A percentile compares a stretch with the other conserved stretches of the same genome.
phyloP scores from a whole-genome alignment of 306 rosid genomes.

The Carpinus fangiana region DNA sequence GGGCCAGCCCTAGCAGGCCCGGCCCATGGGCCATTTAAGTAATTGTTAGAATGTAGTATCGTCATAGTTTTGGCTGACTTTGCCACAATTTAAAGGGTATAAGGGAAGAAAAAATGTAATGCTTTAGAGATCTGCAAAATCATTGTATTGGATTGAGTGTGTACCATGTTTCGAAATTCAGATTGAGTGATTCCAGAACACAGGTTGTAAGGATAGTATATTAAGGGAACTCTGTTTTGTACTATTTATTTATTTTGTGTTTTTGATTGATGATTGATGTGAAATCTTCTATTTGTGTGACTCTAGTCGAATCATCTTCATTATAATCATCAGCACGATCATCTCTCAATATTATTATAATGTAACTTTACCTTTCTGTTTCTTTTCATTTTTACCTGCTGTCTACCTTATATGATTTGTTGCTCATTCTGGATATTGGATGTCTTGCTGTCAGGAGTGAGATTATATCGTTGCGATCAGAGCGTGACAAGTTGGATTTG shows the following conservation, averaged over 20 bases:
- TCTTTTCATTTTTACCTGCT: neutral
- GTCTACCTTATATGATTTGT: conserved; percentile 1
- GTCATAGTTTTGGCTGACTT: no score
- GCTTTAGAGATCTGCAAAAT: neutral
- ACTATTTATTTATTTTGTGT: neutral
- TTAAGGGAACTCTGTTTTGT: neutral
- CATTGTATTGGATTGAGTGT: neutral
- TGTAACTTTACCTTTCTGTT: neutral
- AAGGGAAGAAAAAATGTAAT: neutral
- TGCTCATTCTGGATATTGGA: neutral
- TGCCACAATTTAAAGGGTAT: neutral
- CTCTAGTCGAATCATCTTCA: neutral
- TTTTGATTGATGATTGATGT: neutral
- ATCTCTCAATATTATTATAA: neutral
- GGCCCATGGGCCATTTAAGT: neutral
- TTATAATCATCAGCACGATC: neutral
- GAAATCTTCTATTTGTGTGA: neutral
- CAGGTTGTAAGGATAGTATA: neutral
- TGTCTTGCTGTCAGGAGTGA: conserved; percentile 55
- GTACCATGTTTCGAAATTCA: neutral
- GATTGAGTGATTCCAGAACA: neutral
- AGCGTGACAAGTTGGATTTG: conserved; percentile 67
- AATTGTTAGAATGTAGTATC: no score
- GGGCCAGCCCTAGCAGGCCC: neutral
- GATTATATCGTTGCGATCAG: conserved; percentile 60